phyloP scores from a whole-genome alignment of 305 asterid genomes.

The Caryopteris hybrid region DNA sequence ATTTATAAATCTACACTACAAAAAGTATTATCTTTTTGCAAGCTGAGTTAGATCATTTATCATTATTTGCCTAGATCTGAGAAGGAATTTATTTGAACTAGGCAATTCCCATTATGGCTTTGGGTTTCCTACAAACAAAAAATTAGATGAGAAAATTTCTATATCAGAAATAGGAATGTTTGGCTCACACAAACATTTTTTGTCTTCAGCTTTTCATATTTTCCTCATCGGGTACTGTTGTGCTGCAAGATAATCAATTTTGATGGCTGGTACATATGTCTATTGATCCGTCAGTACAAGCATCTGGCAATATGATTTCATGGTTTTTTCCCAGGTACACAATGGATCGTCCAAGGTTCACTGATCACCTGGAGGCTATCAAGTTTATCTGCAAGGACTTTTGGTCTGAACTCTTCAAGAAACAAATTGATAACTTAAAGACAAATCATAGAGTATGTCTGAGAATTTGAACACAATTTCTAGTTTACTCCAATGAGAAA shows the following conservation, averaged over 20 bases:
- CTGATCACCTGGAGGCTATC: conserved; percentile 93
- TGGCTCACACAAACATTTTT: not conserved
- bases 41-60: not conserved
- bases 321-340: conserved; percentile 56
- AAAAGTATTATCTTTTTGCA: not conserved
- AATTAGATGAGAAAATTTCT: not conserved
- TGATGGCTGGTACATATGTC: conserved; percentile 92
- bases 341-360: conserved; percentile 92
- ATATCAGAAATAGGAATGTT: not conserved
- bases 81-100: not conserved
- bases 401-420: conserved; percentile 99
- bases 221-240: conserved; percentile 35
- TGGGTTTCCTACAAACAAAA: not conserved
- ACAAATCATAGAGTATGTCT: conserved; percentile 89
- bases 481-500: conserved; percentile 6
- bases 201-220: not conserved
- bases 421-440: conserved; percentile 96
- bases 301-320: conserved; percentile 34
- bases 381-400: conserved; percentile 99
- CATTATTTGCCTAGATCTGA: not conserved
- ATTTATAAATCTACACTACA: no score
- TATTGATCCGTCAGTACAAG: conserved; percentile 66
- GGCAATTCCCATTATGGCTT: not conserved
- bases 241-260: conserved; percentile 88
- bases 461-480: conserved; percentile 4